These are phyloP conservation scores for Lactarius psammicola DNA, from an alignment of 768 basidiomycete genomes.

Conservation along the genomic window DNA sequence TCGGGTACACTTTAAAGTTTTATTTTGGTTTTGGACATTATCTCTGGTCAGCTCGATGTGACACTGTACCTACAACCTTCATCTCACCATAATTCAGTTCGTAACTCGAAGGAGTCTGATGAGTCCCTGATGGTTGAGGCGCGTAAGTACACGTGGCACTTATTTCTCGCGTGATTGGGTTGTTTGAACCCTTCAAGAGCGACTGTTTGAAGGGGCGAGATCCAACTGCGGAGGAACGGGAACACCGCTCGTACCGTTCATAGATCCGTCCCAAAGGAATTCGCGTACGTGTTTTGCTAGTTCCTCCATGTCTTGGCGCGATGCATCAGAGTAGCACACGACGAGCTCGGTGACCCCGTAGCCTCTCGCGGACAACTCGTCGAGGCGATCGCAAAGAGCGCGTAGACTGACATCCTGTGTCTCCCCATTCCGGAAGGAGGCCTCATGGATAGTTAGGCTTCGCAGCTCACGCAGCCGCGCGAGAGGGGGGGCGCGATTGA, in stretches of 20 bases:
- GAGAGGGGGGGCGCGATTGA: slow-evolving; percentile 15
- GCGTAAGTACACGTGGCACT: not conserved
- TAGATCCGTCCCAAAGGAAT: slow-evolving; percentile 29
- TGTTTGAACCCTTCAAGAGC: not conserved
- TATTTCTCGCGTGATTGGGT: not conserved
- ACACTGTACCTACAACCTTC: not conserved
- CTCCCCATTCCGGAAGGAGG: slow-evolving; percentile 17
- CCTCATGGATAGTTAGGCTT: slow-evolving; percentile 25
- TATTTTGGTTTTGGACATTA: not conserved
- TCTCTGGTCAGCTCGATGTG: not conserved
- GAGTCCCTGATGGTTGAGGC: not conserved
- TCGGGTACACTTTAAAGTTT: not conserved
- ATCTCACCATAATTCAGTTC: not conserved
- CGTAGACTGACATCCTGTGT: slow-evolving; percentile 14
- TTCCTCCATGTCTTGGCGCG: slow-evolving; percentile 27
- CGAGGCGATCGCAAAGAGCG: slow-evolving; percentile 20
- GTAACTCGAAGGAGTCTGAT: not conserved
- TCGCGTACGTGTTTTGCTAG: slow-evolving; percentile 16
- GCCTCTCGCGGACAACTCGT: slow-evolving; percentile 8
- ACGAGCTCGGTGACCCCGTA: slow-evolving; percentile 17
- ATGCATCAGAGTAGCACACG: slow-evolving; percentile 29
- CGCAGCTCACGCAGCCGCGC: slow-evolving; percentile 17
- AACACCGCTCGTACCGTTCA: slow-evolving; percentile 17
- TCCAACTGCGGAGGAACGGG: slow-evolving; percentile 18
- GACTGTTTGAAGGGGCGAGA: not conserved